Conservation (phyloP, 2,329 filamentous ascomycete genomes). For the Aspergillus terreus region DNA sequence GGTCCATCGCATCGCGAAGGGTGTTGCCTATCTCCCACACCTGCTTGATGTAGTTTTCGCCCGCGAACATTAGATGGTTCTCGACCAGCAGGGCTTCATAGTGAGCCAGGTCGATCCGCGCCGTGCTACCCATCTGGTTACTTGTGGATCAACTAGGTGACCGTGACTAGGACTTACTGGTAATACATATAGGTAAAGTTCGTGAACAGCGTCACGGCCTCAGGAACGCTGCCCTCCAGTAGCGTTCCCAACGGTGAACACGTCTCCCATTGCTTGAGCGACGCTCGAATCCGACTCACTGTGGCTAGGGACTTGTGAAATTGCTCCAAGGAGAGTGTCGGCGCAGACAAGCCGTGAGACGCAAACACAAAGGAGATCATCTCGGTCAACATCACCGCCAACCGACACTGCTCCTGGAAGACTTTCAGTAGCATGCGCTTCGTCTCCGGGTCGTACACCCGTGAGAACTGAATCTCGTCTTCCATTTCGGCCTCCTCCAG, state of each 20-base stretch:
- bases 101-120: slow-evolving; percentile 45
- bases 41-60: slow-evolving; percentile 39
- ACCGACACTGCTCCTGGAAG: slow-evolving; percentile 45
- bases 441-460: slow-evolving; percentile 45
- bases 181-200: slow-evolving; percentile 53
- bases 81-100: slow-evolving; percentile 45
- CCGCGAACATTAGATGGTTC: slow-evolving; percentile 33
- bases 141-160: neutral
- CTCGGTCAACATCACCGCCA: slow-evolving; percentile 48
- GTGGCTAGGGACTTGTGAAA: slow-evolving; percentile 10
- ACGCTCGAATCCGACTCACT: slow-evolving; percentile 13
- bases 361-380: slow-evolving; percentile 46
- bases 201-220: slow-evolving; percentile 30
- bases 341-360: slow-evolving; percentile 13
- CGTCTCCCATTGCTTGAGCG: slow-evolving; percentile 18
- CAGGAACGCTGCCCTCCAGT: slow-evolving; percentile 3
- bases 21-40: slow-evolving; percentile 30
- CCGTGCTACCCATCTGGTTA: slow-evolving; percentile 31
- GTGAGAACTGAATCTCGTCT: slow-evolving; percentile 45
- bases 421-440: slow-evolving; percentile 46
- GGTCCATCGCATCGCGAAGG: slow-evolving; percentile 44
- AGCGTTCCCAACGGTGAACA: slow-evolving; percentile 5
- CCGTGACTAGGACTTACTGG: slow-evolving; percentile 35
- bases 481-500: slow-evolving; percentile 45
- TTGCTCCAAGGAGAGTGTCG: slow-evolving; percentile 11